Evolutionary conservation across 169 alveolate genomes (phyloP).

Genomic region (Haemoproteus tartakovskyi): DNA sequence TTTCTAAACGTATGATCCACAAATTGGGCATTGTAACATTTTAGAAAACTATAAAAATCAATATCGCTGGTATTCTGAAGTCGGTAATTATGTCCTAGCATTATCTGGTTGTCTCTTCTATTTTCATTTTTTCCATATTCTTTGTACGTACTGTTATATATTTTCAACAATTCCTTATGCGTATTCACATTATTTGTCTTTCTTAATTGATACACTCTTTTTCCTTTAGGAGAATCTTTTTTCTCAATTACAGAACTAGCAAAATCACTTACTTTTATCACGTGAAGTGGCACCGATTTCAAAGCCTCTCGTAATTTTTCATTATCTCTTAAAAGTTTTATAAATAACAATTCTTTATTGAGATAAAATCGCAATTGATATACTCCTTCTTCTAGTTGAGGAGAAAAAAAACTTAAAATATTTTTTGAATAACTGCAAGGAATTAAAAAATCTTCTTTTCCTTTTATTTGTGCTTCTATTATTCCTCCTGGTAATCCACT

Average conservation of each 20-base stretch:
- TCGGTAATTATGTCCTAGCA: conserved; percentile 7
- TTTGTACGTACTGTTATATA: conserved; percentile 7
- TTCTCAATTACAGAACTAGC: background rate
- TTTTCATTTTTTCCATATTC: conserved; percentile 3
- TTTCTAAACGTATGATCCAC: background rate
- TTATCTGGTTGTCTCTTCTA: background rate
- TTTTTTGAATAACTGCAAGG: conserved; percentile 12
- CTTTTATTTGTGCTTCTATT: conserved; percentile 47
- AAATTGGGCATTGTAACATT: conserved; percentile 9
- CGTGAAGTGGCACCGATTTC: conserved; percentile 16
- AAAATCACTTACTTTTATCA: conserved; percentile 23
- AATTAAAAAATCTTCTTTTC: conserved; percentile 12
- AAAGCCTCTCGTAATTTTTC: background rate
- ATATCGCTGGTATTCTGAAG: conserved; percentile 17
- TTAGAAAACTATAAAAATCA: conserved; percentile 37
- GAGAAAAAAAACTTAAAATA: conserved; percentile 34
- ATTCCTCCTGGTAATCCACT: conserved; percentile 8
- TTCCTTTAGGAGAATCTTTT: background rate
- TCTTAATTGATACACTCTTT: background rate
- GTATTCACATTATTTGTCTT: conserved; percentile 18
- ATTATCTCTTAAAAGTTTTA: conserved; percentile 12
- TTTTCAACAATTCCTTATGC: conserved; percentile 14
- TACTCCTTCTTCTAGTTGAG: conserved; percentile 32
- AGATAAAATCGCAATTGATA: conserved; percentile 20
- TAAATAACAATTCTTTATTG: conserved; percentile 18